A percentile compares a stretch with the other conserved stretches of the same genome.
These are phyloP conservation scores for Trametes elegans DNA, from an alignment of 768 basidiomycete species.

Conservation along the genomic window DNA sequence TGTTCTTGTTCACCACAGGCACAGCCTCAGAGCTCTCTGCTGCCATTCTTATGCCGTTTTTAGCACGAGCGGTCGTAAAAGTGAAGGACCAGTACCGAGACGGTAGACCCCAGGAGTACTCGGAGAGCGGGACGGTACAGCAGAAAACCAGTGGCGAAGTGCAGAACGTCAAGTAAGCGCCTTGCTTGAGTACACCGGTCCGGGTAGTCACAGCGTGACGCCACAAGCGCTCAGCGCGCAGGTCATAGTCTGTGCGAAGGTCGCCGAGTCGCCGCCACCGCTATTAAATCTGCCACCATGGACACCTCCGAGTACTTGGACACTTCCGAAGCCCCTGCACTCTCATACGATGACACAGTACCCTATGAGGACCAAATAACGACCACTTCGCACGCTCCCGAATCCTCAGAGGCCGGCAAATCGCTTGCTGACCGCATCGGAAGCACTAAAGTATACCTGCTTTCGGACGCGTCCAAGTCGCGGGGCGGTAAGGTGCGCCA, in stretches of 20 bases:
- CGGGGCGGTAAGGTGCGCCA: constrained; percentile 73
- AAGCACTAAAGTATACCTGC: constrained; percentile 70
- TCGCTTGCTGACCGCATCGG: constrained; percentile 68
- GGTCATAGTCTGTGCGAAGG: too few species aligned
- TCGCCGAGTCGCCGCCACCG: neutral
- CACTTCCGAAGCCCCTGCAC: neutral
- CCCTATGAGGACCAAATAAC: constrained; percentile 59
- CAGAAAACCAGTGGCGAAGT: too few species aligned
- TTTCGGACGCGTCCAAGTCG: constrained; percentile 62
- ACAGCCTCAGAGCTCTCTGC: constrained; percentile 21
- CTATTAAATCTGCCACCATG: constrained; percentile 35
- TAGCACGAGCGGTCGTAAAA: too few species aligned
- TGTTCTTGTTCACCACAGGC: constrained; percentile 71
- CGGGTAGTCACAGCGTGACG: neutral
- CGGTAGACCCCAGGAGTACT: neutral
- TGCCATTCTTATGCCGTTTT: too few species aligned
- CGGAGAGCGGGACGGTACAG: neutral
- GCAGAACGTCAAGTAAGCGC: neutral
- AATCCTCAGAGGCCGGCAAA: constrained; percentile 30
- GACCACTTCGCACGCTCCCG: constrained; percentile 35
- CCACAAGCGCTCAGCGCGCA: neutral
- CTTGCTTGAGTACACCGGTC: neutral
- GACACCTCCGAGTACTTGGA: constrained; percentile 34
- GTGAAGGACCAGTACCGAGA: too few species aligned
- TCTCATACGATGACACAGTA: constrained; percentile 55